Conservation (phyloP, 805 yeast genomes). For the Torulaspora quercuum region DNA sequence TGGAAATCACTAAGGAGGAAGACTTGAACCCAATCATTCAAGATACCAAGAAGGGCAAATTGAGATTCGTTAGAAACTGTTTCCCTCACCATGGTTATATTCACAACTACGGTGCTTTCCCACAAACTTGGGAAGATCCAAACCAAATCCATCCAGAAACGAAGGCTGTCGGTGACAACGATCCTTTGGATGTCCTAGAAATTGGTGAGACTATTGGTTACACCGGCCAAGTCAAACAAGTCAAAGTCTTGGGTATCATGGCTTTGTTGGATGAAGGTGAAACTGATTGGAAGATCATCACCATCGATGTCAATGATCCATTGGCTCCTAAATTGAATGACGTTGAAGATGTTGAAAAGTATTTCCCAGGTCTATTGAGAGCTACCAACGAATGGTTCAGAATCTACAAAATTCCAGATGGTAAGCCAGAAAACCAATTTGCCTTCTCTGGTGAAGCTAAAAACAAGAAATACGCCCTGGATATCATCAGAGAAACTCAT, state of each 20-base stretch:
- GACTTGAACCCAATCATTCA: constrained; percentile 90
- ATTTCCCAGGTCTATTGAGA: constrained; percentile 88
- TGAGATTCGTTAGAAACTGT: constrained; percentile 93
- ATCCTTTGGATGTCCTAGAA: constrained; percentile 83
- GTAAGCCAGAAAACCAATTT: constrained; percentile 93
- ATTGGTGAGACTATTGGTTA: constrained; percentile 64
- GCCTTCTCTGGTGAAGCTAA: constrained; percentile 95
- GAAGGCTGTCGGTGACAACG: constrained; percentile 73
- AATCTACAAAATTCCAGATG: constrained; percentile 96
- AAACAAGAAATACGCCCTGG: constrained; percentile 80
- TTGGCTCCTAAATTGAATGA: constrained; percentile 83
- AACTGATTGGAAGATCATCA: constrained; percentile 90
- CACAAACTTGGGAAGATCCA: constrained; percentile 88
- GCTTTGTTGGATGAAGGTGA: constrained; percentile 93
- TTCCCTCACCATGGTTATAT: constrained; percentile 99
- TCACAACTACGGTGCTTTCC: constrained; percentile 98
- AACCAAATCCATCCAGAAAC: constrained; percentile 61
- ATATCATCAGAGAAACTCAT: constrained; percentile 74
- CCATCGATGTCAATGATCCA: constrained; percentile 82
- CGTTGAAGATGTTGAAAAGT: constrained; percentile 83
- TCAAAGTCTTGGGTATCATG: constrained; percentile 89
- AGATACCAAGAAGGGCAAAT: constrained; percentile 95
- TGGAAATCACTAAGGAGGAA: constrained; percentile 85
- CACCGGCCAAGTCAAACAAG: constrained; percentile 78
- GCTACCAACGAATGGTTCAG: constrained; percentile 98